phyloP scores from a whole-genome alignment of 2,329 filamentous ascomycete genomes.

The Hypoxylon sp. region DNA sequence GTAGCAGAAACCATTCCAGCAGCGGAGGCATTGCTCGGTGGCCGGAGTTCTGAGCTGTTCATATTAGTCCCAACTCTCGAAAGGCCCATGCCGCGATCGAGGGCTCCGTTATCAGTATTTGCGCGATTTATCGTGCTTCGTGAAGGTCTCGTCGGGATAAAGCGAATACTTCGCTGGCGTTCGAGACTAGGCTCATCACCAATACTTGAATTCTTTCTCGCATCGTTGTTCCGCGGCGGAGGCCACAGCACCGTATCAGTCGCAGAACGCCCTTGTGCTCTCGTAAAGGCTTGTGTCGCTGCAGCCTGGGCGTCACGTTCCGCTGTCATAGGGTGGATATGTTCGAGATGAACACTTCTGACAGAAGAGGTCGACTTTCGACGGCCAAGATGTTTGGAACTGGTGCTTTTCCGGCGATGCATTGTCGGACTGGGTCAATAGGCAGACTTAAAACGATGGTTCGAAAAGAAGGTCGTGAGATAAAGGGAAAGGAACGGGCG shows the following conservation, averaged over 20 bases:
- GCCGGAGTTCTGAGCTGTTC: conserved; percentile 10
- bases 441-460: conserved; percentile 4
- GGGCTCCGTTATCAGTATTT: background rate
- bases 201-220: conserved; percentile 9
- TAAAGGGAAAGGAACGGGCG: background rate
- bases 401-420: conserved; percentile 59
- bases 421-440: conserved; percentile 44
- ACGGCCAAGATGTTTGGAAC: conserved; percentile 54
- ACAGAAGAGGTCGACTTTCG: conserved; percentile 63
- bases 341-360: conserved; percentile 55
- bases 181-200: conserved; percentile 43
- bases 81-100: conserved; percentile 5
- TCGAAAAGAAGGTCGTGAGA: background rate
- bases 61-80: conserved; percentile 2
- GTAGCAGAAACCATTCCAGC: conserved; percentile 41
- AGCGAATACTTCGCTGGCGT: conserved; percentile 65
- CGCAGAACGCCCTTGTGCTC: conserved; percentile 55
- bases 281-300: conserved; percentile 66
- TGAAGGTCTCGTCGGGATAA: conserved; percentile 46
- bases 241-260: conserved; percentile 48
- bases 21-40: conserved; percentile 33
- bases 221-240: conserved; percentile 40
- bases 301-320: conserved; percentile 69
- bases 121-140: conserved; percentile 6
- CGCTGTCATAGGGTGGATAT: conserved; percentile 58